A percentile compares a stretch with the other conserved stretches of the same genome.
phyloP scores from a whole-genome alignment of 2,329 filamentous ascomycete genomes.

The Pseudohalonectria lignicola region DNA sequence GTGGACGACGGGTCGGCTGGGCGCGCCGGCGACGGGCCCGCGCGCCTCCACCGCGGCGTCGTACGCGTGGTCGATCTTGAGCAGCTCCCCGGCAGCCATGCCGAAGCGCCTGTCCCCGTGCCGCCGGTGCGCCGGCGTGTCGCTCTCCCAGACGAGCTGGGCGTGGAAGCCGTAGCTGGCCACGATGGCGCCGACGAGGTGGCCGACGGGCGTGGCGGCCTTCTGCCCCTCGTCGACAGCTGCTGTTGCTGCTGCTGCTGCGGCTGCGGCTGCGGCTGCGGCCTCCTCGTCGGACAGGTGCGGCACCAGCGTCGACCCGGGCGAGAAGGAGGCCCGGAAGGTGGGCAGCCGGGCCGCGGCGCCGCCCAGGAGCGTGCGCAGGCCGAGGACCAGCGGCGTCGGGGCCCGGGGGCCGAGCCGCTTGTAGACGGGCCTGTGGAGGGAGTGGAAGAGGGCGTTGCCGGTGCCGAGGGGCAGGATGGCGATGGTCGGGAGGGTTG shows the following conservation, averaged over 20 bases:
- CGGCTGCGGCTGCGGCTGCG: neutral
- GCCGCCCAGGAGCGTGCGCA: conserved; percentile 53
- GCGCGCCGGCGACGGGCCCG: conserved; percentile 1
- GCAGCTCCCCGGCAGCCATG: conserved; percentile 69
- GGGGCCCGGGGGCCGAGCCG: conserved; percentile 33
- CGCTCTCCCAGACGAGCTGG: conserved; percentile 79
- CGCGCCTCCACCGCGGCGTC: conserved; percentile 27
- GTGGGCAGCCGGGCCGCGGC: conserved; percentile 42
- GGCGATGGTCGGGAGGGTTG: conserved; percentile 30
- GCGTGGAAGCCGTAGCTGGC: conserved; percentile 87
- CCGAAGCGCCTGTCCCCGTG: conserved; percentile 70
- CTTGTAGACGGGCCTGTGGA: conserved; percentile 46
- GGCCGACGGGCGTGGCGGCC: conserved; percentile 20
- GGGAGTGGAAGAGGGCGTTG: conserved; percentile 53
- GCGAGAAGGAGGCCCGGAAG: conserved; percentile 51
- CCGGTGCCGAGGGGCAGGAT: conserved; percentile 53
- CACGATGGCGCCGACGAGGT: conserved; percentile 64
- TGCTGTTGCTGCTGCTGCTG: conserved; percentile 1
- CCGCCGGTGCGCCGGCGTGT: conserved; percentile 69
- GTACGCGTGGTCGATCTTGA: conserved; percentile 45
- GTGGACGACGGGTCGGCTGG: neutral
- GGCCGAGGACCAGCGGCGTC: conserved; percentile 36
- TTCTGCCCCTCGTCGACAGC: conserved; percentile 8
- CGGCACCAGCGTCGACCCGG: conserved; percentile 38
- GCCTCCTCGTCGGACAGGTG: conserved; percentile 18